Base-by-base conservation (phyloP, 176 grass and related monocot genomes). In the bread wheat (Triticum aestivum) region DNA sequence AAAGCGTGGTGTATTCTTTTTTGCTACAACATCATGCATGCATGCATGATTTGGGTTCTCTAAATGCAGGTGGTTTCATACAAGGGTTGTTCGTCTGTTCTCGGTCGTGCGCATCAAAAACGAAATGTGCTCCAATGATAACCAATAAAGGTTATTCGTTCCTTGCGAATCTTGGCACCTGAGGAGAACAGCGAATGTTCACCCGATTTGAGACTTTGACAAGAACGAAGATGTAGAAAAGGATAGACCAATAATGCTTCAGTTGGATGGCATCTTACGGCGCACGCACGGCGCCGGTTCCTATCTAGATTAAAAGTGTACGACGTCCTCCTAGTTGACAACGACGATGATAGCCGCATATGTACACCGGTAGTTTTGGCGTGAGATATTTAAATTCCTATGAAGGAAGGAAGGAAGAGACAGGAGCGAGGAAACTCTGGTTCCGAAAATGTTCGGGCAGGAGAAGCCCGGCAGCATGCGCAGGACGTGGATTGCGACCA, bases 81-180 rank as follows among this genome's bases (percentile, higher is more conserved):
- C 37, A 34, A 47, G 4, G n/a, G 21, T 41, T 14, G 70, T 26
- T 26, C n/a, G 4, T 27, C 15, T 3, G 1, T n/a, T 41, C 4
- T 27, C n/a, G 14, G 39, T n/a, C n/a, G 7, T 15, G 41, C 24
- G 11, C 70, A 45, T 26, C 70, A 26, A 44, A 30, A 10, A 30
- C 27, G 30, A 49, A 52, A 18, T 51, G 47, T 30, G 11, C 17
- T 15, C 24, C 24, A 8, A 21, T 20, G 54, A 58, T 58, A 8
- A 21, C 20, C 6, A 3, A 18, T 20, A 32, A 66, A 61, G 35
- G 18, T 68, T 58, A 24, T 67, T 47, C 8, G 34, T 68, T 21
- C 17, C 29, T 67, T 89, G 65, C 51, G 47, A 82, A 86, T 89
- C 61, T 89, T 89, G 26, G 34, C 33, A 69, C 81, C 44, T 67